Evolutionary conservation across 805 yeast species (phyloP).

Genomic region (Kodamaea neixiangensis): DNA sequence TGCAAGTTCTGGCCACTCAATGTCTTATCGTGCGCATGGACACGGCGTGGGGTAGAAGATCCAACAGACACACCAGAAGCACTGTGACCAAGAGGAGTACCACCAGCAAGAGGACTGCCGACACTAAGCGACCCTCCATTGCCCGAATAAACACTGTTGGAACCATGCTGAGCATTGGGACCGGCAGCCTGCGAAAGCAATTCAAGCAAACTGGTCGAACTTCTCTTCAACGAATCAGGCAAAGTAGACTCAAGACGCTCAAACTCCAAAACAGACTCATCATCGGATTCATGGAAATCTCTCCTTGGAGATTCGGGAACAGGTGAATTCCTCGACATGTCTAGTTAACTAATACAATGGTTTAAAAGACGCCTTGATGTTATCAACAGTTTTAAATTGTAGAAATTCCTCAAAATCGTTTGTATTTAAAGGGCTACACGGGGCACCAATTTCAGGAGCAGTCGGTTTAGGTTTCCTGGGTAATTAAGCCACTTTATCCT

Average conservation of each 20-base stretch:
- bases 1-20: slow-evolving; percentile 18
- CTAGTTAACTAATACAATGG: too few species aligned
- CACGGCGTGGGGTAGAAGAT: slow-evolving; percentile 23
- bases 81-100: neutral
- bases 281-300: slow-evolving; percentile 18
- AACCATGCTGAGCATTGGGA: slow-evolving; percentile 4
- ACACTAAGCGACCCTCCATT: slow-evolving; percentile 4
- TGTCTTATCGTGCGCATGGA: slow-evolving; percentile 4
- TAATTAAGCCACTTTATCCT: neutral
- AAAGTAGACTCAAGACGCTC: slow-evolving; percentile 45
- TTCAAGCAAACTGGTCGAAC: slow-evolving; percentile 42
- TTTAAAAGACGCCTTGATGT: neutral
- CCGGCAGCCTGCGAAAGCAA: slow-evolving; percentile 20
- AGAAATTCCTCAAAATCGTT: neutral
- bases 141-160: slow-evolving; percentile 8
- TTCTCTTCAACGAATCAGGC: slow-evolving; percentile 40
- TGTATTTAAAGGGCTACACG: neutral
- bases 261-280: slow-evolving; percentile 36
- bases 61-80: slow-evolving; percentile 17
- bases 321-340: neutral
- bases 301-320: slow-evolving; percentile 5
- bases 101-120: slow-evolving; percentile 11
- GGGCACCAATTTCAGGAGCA: neutral
- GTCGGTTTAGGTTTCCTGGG: neutral
- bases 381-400: neutral